Evolutionary conservation across 352 stramenopile species (phyloP).

Genomic region (Pythium dissotocum): DNA sequence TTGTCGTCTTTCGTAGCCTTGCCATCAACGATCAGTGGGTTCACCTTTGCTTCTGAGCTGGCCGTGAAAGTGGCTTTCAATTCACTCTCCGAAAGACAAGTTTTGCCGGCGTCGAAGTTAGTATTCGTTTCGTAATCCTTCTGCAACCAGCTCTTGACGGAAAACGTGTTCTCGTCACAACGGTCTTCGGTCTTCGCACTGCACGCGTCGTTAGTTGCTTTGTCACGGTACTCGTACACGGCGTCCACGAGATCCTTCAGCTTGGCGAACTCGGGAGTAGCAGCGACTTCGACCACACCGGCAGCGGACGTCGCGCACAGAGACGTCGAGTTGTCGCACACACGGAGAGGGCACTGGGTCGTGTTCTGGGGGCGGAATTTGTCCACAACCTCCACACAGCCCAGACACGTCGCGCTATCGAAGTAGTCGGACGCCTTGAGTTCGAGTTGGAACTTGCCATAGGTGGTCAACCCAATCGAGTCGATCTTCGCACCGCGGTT

Average conservation of each 20-base stretch:
- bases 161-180: slow-evolving; percentile 47
- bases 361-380: slow-evolving; percentile 45
- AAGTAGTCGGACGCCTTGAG: slow-evolving; percentile 57
- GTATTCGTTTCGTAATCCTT: slow-evolving; percentile 18
- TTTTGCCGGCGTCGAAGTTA: slow-evolving; percentile 14
- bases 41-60: slow-evolving; percentile 28
- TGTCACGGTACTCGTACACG: slow-evolving; percentile 43
- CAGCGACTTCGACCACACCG: neutral
- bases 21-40: slow-evolving; percentile 31
- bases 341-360: slow-evolving; percentile 37
- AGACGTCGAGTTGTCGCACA: slow-evolving; percentile 35
- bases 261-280: slow-evolving; percentile 28
- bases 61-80: slow-evolving; percentile 33
- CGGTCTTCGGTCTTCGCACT: slow-evolving; percentile 27
- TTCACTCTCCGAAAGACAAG: slow-evolving; percentile 38
- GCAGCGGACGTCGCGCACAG: slow-evolving; percentile 25
- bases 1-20: neutral
- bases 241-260: slow-evolving; percentile 27
- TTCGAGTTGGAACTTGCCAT: slow-evolving; percentile 56
- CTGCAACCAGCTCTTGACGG: slow-evolving; percentile 44
- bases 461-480: slow-evolving; percentile 37
- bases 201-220: slow-evolving; percentile 57
- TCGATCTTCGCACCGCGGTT: slow-evolving; percentile 42
- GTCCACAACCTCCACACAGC: slow-evolving; percentile 60
- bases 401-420: slow-evolving; percentile 38